A percentile compares a stretch with the other conserved stretches of the same genome.
Evolutionary conservation across 371 early-diverging fungal species (phyloP).

Genomic region (Mortierella sp.): DNA sequence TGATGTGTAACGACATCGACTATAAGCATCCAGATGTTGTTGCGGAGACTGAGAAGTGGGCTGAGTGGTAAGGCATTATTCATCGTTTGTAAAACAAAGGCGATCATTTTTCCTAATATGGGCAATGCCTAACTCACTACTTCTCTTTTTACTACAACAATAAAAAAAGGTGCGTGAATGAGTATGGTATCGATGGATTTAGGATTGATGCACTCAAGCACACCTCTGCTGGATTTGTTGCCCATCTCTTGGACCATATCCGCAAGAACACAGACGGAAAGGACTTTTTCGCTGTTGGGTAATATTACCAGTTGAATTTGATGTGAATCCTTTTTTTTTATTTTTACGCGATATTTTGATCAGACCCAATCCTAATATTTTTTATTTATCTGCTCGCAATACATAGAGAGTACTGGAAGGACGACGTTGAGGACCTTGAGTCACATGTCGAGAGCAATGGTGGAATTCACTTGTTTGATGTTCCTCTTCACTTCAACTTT

Average conservation of each 20-base stretch:
- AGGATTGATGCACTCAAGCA: slow-evolving; percentile 63
- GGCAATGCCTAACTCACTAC: no score
- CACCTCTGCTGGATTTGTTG: slow-evolving; percentile 52
- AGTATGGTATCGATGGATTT: slow-evolving; percentile 57
- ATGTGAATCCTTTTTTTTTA: background rate
- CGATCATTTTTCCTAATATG: no score
- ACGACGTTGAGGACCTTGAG: slow-evolving; percentile 41
- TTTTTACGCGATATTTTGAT: background rate
- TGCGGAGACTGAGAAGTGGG: slow-evolving; percentile 55
- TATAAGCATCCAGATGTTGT: slow-evolving; percentile 56
- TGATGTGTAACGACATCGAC: slow-evolving; percentile 58
- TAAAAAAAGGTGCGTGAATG: slow-evolving; percentile 36
- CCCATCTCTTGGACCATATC: slow-evolving; percentile 42
- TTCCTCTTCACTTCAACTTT: slow-evolving; percentile 59
- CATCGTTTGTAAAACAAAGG: no score
- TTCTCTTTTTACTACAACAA: no score
- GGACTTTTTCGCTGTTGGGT: slow-evolving; percentile 57
- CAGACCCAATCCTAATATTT: background rate
- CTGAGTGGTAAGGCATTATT: slow-evolving; percentile 29
- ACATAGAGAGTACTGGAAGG: slow-evolving; percentile 50
- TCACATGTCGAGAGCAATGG: slow-evolving; percentile 41
- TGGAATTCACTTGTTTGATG: slow-evolving; percentile 57
- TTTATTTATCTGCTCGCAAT: no score
- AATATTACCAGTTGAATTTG: background rate
- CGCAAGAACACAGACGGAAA: slow-evolving; percentile 35